Percentiles rank a stretch among this genome's conserved stretches.
Conservation (phyloP, 768 basidiomycete species). For the Tylopilus felleus region DNA sequence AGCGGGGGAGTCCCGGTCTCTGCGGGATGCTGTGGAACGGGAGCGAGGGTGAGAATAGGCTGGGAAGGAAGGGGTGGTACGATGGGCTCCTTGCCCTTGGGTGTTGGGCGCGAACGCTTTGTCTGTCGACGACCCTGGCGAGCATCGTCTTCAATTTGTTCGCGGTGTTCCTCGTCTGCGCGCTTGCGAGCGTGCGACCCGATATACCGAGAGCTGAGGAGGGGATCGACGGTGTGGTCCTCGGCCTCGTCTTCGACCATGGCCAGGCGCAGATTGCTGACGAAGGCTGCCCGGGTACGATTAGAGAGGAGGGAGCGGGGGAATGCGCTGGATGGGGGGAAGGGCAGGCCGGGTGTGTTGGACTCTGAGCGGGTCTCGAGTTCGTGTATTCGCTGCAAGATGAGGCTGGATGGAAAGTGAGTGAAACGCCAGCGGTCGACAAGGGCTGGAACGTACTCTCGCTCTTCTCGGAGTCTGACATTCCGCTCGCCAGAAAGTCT, state of each 20-base stretch:
- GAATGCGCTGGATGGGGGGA: constrained; percentile 45
- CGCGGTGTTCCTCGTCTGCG: constrained; percentile 40
- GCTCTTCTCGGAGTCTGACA: constrained; percentile 56
- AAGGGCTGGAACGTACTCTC: constrained; percentile 45
- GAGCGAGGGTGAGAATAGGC: constrained; percentile 28
- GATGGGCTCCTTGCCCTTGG: constrained; percentile 39
- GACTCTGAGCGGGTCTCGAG: constrained; percentile 46
- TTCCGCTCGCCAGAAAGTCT: constrained; percentile 62
- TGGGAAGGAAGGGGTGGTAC: constrained; percentile 20
- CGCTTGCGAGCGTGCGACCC: constrained; percentile 44
- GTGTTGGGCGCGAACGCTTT: constrained; percentile 31
- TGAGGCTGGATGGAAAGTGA: constrained; percentile 36
- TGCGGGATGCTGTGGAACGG: constrained; percentile 15
- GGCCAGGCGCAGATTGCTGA: constrained; percentile 47
- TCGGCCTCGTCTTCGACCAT: constrained; percentile 43
- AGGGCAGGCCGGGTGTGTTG: constrained; percentile 28
- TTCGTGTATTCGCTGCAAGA: constrained; percentile 60
- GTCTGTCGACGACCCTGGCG: constrained; percentile 38
- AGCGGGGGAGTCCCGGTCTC: constrained; percentile 28
- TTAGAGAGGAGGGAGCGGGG: constrained; percentile 46
- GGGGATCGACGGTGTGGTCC: constrained; percentile 45
- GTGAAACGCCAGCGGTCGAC: not conserved
- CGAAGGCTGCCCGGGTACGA: constrained; percentile 43
- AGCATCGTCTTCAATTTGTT: constrained; percentile 45
- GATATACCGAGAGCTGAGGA: constrained; percentile 44